Evolutionary conservation across 106 monocot genomes (phyloP).

Genomic region (Apostasia shenzhenica): DNA sequence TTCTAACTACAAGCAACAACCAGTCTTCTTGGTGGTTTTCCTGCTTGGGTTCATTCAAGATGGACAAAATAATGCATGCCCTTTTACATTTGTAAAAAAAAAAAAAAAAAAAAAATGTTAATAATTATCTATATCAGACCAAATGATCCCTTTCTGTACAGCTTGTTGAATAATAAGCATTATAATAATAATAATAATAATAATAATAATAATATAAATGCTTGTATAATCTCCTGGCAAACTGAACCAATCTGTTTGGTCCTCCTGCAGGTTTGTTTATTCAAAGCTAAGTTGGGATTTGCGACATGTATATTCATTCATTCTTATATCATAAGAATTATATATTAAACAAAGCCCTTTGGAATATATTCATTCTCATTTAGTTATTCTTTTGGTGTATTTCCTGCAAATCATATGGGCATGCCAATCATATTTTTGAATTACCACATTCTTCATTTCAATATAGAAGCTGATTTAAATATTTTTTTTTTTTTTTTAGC

Average conservation of each 20-base stretch:
- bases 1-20: neutral
- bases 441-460: too few species aligned
- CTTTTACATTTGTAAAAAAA: conserved; percentile 17
- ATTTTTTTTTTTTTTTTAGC: too few species aligned
- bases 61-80: conserved; percentile 5
- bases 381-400: too few species aligned
- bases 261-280: conserved; percentile 52
- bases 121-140: neutral
- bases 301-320: conserved; percentile 1
- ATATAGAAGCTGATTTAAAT: too few species aligned
- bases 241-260: conserved; percentile 33
- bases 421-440: too few species aligned
- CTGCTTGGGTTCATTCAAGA: conserved; percentile 1
- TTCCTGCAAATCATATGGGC: too few species aligned
- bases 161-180: neutral
- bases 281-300: conserved; percentile 16
- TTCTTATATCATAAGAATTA: too few species aligned
- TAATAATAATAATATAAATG: neutral
- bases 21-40: conserved; percentile 15
- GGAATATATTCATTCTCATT: too few species aligned
- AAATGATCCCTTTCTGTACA: neutral
- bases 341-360: too few species aligned
- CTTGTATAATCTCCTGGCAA: neutral
- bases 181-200: neutral
- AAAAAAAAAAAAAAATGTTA: neutral